Conservation (phyloP, 305 asterid species). For the Rubia tinctorum region DNA sequence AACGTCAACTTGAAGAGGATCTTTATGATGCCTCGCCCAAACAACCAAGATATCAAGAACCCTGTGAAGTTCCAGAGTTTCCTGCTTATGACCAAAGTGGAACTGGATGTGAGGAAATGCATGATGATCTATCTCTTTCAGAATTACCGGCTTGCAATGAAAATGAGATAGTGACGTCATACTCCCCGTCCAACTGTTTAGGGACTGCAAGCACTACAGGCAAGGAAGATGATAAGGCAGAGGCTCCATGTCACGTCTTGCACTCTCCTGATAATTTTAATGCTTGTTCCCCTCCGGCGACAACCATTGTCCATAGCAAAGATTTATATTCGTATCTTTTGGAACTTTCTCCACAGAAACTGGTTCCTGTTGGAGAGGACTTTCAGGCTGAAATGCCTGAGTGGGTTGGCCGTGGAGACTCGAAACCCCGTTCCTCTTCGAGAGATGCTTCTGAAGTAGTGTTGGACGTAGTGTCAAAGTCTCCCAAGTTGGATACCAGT, state of each 20-base stretch:
- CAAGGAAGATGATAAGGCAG: conserved; percentile 33
- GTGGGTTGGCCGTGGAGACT: conserved; percentile 29
- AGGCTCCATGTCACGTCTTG: conserved; percentile 25
- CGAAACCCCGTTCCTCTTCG: conserved; percentile 8
- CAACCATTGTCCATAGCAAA: conserved; percentile 23
- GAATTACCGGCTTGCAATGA: conserved; percentile 25
- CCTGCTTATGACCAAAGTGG: conserved; percentile 14
- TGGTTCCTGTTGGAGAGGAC: conserved; percentile 56
- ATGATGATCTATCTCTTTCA: conserved; percentile 22
- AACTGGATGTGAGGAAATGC: conserved; percentile 24
- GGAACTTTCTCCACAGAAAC: conserved; percentile 53
- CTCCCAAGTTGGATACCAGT: conserved; percentile 10
- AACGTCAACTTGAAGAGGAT: conserved; percentile 31
- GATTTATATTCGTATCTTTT: conserved; percentile 35
- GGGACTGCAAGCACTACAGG: conserved; percentile 32
- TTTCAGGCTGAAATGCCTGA: conserved; percentile 61
- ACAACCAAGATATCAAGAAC: conserved; percentile 31
- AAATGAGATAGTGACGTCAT: conserved; percentile 24
- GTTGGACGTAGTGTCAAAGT: neutral
- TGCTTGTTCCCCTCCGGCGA: conserved; percentile 22
- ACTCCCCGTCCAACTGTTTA: conserved; percentile 33
- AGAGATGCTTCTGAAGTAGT: conserved; percentile 16
- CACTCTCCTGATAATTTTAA: conserved; percentile 29
- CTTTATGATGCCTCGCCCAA: conserved; percentile 22
- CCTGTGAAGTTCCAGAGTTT: conserved; percentile 22